phyloP scores from a whole-genome alignment of 768 basidiomycete species.

The Myochromella boudieri region DNA sequence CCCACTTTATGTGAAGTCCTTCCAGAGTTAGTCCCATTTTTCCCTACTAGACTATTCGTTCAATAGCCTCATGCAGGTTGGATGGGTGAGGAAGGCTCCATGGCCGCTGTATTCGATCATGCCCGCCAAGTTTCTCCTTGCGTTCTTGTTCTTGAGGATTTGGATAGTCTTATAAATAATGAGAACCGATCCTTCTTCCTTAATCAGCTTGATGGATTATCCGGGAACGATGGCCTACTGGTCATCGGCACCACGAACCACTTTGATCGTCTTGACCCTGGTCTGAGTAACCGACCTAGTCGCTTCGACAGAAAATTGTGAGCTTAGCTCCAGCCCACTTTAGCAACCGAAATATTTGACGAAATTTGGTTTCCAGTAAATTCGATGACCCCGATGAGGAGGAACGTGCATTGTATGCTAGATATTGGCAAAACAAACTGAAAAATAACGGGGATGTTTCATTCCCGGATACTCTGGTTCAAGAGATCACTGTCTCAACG shows the following conservation, averaged over 20 bases:
- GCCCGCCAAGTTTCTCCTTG: constrained; percentile 73
- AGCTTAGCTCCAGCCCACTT: no score
- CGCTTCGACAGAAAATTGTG: constrained; percentile 88
- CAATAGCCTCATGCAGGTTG: constrained; percentile 38
- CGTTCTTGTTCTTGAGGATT: constrained; percentile 54
- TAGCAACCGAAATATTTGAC: no score
- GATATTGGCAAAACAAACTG: constrained; percentile 84
- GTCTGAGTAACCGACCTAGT: constrained; percentile 74
- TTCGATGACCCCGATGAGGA: constrained; percentile 71
- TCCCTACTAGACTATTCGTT: neutral
- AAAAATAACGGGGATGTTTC: constrained; percentile 55
- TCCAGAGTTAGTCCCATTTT: constrained; percentile 47
- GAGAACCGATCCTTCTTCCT: constrained; percentile 83
- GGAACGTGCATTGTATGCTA: constrained; percentile 65
- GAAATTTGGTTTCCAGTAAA: no score
- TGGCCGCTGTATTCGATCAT: constrained; percentile 67
- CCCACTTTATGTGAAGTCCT: constrained; percentile 82
- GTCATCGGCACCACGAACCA: constrained; percentile 84
- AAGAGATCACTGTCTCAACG: constrained; percentile 59
- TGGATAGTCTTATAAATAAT: constrained; percentile 81
- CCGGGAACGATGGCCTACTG: constrained; percentile 77
- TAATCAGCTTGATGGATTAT: constrained; percentile 81
- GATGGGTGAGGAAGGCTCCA: constrained; percentile 64
- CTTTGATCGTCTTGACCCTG: constrained; percentile 77
- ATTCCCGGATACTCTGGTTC: constrained; percentile 66